Percentiles rank a stretch among this genome's conserved stretches.
Conservation (phyloP, 495 filamentous ascomycete genomes). For the Thermochaetoides thermophila region DNA sequence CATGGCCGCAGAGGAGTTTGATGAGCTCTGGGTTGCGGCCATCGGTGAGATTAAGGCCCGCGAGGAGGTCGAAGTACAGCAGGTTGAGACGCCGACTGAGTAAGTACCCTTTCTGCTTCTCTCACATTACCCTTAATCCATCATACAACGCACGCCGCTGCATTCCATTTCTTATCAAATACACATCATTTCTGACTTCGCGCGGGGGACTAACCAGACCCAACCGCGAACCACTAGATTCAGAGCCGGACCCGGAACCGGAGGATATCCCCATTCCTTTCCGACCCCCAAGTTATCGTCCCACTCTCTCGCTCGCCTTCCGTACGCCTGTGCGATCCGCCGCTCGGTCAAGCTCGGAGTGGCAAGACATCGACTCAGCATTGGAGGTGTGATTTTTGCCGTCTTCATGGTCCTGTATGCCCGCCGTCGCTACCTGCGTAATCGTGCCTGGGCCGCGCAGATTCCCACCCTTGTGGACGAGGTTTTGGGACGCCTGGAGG, state of each 20-base stretch:
- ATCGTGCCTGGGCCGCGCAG: slow-evolving; percentile 46
- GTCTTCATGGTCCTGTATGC: slow-evolving; percentile 37
- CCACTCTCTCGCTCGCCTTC: slow-evolving; percentile 75
- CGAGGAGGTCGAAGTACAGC: slow-evolving; percentile 63
- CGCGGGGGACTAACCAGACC: slow-evolving; percentile 63
- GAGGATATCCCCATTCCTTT: slow-evolving; percentile 42
- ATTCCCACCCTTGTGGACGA: slow-evolving; percentile 69
- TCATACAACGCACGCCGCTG: too few species aligned
- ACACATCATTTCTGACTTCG: slow-evolving; percentile 27
- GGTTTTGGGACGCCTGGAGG: slow-evolving; percentile 67
- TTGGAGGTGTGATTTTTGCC: slow-evolving; percentile 55
- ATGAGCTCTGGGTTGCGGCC: slow-evolving; percentile 77
- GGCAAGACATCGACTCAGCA: slow-evolving; percentile 87
- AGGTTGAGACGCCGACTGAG: slow-evolving; percentile 36
- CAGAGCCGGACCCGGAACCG: not conserved
- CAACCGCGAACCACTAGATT: slow-evolving; percentile 54
- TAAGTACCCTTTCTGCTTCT: slow-evolving; percentile 40
- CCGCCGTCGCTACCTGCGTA: slow-evolving; percentile 38
- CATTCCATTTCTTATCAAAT: slow-evolving; percentile 3
- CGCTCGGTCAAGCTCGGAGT: slow-evolving; percentile 81
- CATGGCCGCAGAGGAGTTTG: slow-evolving; percentile 77
- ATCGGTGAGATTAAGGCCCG: slow-evolving; percentile 68
- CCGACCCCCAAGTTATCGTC: slow-evolving; percentile 43
- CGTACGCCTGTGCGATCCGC: slow-evolving; percentile 74
- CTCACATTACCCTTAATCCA: too few species aligned